A percentile compares a stretch with the other conserved stretches of the same genome.
phyloP scores from a whole-genome alignment of 2,329 filamentous ascomycete genomes.

The Seiridium cupressi region DNA sequence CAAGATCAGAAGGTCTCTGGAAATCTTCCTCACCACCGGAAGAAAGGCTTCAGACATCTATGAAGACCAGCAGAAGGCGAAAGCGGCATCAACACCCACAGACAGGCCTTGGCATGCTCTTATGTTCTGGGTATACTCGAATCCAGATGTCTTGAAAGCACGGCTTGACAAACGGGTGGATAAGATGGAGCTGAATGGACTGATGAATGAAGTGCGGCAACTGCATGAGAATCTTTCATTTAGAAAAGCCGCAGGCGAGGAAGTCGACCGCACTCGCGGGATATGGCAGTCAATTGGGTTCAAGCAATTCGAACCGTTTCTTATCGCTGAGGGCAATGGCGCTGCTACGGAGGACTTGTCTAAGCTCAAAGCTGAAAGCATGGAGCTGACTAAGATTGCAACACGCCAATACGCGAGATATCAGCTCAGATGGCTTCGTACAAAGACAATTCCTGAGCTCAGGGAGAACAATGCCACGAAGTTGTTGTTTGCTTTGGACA shows the following conservation, averaged over 20 bases:
- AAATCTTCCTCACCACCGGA: constrained; percentile 85
- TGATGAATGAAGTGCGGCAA: constrained; percentile 47
- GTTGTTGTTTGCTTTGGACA: constrained; percentile 77
- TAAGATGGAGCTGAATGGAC: constrained; percentile 68
- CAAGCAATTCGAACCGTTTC: constrained; percentile 81
- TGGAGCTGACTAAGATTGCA: constrained; percentile 77
- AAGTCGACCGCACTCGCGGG: constrained; percentile 72
- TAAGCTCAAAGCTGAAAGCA: constrained; percentile 53
- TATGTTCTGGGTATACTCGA: constrained; percentile 84
- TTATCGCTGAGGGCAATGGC: constrained; percentile 43
- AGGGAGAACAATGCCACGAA: constrained; percentile 50
- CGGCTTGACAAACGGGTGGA: constrained; percentile 78
- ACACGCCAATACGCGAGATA: constrained; percentile 86
- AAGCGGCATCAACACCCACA: constrained; percentile 18
- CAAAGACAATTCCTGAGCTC: constrained; percentile 74
- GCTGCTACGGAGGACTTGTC: constrained; percentile 41
- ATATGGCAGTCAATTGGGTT: constrained; percentile 98
- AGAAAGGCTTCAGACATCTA: constrained; percentile 84
- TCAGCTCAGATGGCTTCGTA: constrained; percentile 83
- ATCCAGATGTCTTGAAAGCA: constrained; percentile 63
- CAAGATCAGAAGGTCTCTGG: constrained; percentile 85
- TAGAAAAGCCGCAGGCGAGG: constrained; percentile 40
- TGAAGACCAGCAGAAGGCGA: constrained; percentile 63
- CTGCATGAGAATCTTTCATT: constrained; percentile 39
- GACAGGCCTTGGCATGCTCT: constrained; percentile 54